Percentiles rank a stretch among this genome's conserved stretches.
phyloP scores from a whole-genome alignment of 2,329 filamentous ascomycete species.

The Teratosphaeria viscida region DNA sequence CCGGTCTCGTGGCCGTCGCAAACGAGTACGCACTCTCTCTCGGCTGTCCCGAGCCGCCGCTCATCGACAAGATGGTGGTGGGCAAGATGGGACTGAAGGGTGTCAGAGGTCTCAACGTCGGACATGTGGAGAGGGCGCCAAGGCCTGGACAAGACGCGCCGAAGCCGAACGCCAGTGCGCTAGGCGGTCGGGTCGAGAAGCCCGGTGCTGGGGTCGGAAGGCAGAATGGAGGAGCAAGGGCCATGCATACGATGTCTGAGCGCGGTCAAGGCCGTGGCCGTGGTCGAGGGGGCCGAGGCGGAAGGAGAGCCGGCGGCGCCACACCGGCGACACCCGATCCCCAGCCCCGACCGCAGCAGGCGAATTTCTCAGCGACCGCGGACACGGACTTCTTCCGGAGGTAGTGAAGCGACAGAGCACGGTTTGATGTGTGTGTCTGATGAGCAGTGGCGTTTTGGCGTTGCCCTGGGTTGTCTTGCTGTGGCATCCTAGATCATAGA shows the following conservation, averaged over 20 bases:
- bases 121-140: background rate
- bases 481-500: background rate
- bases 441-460: background rate
- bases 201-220: background rate
- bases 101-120: constrained; percentile 30
- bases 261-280: background rate
- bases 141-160: background rate
- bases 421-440: background rate
- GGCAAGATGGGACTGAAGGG: constrained; percentile 41
- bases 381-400: background rate
- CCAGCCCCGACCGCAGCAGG: background rate
- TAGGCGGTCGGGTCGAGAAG: background rate
- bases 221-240: background rate
- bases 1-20: constrained; percentile 31
- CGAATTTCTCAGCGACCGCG: background rate
- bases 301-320: background rate
- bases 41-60: constrained; percentile 35
- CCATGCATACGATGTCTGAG: background rate
- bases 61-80: constrained; percentile 35
- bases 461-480: background rate
- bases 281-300: background rate
- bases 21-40: constrained; percentile 35
- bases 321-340: background rate
- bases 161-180: background rate
- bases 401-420: background rate